These are phyloP conservation scores for Quercus wislizeni DNA, from an alignment of 306 rosid species.

Conservation along the genomic window DNA sequence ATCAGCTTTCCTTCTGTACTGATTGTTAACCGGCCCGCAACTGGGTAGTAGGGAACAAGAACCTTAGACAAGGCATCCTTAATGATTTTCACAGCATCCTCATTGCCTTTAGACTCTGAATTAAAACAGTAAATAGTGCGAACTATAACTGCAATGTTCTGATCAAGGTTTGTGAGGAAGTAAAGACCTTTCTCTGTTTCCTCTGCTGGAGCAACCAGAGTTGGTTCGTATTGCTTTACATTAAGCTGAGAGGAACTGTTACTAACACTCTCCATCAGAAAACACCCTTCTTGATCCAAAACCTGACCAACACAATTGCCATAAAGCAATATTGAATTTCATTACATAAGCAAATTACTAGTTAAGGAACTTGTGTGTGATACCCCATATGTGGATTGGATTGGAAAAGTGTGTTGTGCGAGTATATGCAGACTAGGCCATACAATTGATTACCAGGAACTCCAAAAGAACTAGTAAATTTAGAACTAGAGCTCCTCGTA, in stretches of 20 bases:
- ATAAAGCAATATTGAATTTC: not conserved
- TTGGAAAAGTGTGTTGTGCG: no score
- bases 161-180: constrained; percentile 81
- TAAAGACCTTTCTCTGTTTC: constrained; percentile 58
- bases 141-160: constrained; percentile 59
- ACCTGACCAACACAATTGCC: not conserved
- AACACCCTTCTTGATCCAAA: constrained; percentile 4
- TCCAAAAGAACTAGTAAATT: no score
- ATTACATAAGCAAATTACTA: not conserved
- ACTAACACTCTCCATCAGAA: constrained; percentile 31
- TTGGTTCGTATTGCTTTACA: constrained; percentile 55
- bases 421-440: no score
- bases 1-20: constrained; percentile 76
- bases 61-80: constrained; percentile 56
- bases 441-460: no score
- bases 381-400: no score
- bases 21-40: constrained; percentile 54
- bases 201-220: constrained; percentile 44
- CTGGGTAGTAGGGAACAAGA: constrained; percentile 69
- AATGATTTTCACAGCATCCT: constrained; percentile 46
- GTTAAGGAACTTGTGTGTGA: not conserved
- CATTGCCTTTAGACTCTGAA: constrained; percentile 54
- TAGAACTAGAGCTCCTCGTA: no score
- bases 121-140: constrained; percentile 61
- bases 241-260: constrained; percentile 18